A percentile compares a stretch with the other conserved stretches of the same genome.
phyloP scores from a whole-genome alignment of 2,329 filamentous ascomycete species.

The Neofusicoccum cordaticola region DNA sequence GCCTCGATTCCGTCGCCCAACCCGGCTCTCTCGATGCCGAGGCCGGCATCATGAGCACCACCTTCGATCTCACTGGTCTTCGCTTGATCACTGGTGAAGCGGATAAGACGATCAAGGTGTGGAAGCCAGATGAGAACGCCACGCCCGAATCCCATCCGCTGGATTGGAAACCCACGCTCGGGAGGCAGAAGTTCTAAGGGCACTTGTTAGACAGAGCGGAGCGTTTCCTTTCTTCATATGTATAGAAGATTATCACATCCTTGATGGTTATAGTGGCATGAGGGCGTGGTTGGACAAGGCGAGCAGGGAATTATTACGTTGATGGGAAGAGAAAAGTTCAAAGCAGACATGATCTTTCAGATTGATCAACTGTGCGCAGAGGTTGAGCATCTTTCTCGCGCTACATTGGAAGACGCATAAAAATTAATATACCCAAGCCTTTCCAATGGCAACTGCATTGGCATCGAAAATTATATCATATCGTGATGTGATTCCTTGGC shows the following conservation, averaged over 20 bases:
- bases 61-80: conserved; percentile 84
- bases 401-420: neutral
- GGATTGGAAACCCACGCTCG: conserved; percentile 83
- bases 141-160: conserved; percentile 89
- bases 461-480: too few relatives aligned
- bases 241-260: neutral
- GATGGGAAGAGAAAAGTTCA: neutral
- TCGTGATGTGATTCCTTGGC: too few relatives aligned
- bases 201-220: neutral
- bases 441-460: neutral
- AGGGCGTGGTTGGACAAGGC: neutral
- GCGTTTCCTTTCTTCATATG: neutral
- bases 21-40: conserved; percentile 93
- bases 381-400: neutral
- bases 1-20: conserved; percentile 85
- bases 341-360: neutral
- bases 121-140: conserved; percentile 89
- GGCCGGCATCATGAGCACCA: conserved; percentile 90
- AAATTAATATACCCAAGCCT: conserved; percentile 4
- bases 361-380: neutral
- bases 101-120: conserved; percentile 96
- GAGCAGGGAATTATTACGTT: neutral
- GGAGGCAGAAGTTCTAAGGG: conserved; percentile 27
- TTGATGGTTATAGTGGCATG: neutral
- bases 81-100: conserved; percentile 91